Base-by-base conservation (phyloP, 164 flowering plant species). In the Macadamia integrifolia region DNA sequence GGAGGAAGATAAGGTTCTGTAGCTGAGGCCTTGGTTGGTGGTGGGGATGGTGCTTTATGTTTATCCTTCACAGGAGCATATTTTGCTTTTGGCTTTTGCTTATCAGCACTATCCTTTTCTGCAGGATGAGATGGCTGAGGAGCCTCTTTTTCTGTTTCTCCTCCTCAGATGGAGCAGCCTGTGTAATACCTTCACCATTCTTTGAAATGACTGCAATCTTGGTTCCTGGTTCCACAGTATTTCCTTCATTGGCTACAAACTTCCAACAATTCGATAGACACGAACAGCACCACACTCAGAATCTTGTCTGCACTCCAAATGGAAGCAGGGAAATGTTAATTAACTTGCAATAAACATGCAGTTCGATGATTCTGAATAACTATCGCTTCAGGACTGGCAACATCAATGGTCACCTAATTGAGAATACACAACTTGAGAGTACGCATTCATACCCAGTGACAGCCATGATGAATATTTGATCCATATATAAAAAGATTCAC, bases 171-270 rank as follows among this genome's bases (percentile, higher is more conserved):
- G 92, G 85, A 78, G 83, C 87, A 71, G 80, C 90, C 62, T 83
- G 87, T 65, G 87, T 49, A 52, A 58, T 82, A 69, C 86, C 92
- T 61, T 85, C 92, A 68, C 72, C 87, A 74, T 93, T 86, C 72
- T 83, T 92, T 62, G 91, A 85, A 77, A 94, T 94, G 65, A 90
- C 71, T 69, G 97, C 97, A 70, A 94, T 75, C 81, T 86, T 94
- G 62, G 82, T 78, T 67, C 98, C 97, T 48, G 98, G 97, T 73
- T 84, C 91, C 61, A 94, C 97, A 53, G 96, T 92, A 64, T 91
- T 97, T 31, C 98, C 98, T 81, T 88, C 97, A 60, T 88, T 87
- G 67, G 93, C 95, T 58, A 94, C 82, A 80, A 88, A 78, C 98
- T 94, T 77, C 53, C 23, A 78, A 58, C 12, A 43, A 40, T 58